Evolutionary conservation across 306 rosid species (phyloP), one percentile per base, ranked within the genome.

Genomic region (Sechiopsis laciniata): DNA sequence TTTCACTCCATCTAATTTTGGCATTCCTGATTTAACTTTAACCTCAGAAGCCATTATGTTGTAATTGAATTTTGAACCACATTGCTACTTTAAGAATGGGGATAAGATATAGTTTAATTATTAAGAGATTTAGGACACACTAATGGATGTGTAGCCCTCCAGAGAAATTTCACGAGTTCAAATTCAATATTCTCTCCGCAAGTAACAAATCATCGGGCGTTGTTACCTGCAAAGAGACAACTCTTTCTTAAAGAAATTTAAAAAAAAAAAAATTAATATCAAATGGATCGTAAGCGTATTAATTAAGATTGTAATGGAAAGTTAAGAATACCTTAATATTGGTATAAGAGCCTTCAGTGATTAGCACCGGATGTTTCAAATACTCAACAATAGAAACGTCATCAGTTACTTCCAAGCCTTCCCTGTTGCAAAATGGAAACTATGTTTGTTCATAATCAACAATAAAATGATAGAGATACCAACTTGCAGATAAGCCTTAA

Each of bases 381-480:
- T 91, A 85, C 84, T 94, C 97, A 3, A 94, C 95, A 5, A 94
- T 94, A 56, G 99, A 94, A 24, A 94, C 99, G 9, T 94, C 99
- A 54, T 94, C 99, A 0, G 99, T 94, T 77, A 94, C 99, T 83
- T 91, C 99, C 42, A 94, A 88, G 20, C 92, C 95, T 78, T 84
- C 90, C 35, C 99, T 94, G 92, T 13, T 74, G 71, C 37, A 2
- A 80, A 35, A 37, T 22, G 72, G 16, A 2, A 68, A 21, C 26
- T 17, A 72, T 75, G 64, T 57, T 80, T 66, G 55, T 72, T 54
- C 17, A 68, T 59, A 22, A 42, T 42, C 48, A 42, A 42, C 48
- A 42, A 8, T 42, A 42, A 42, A 42, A 7, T 8, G 11, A 42
- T 0, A 42, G 1, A 42, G 2, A 42, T 42, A 42, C 45, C 45